A percentile compares a stretch with the other conserved stretches of the same genome.
Conservation (phyloP, 2,329 filamentous ascomycete genomes). For the Dactylellina sp. region DNA sequence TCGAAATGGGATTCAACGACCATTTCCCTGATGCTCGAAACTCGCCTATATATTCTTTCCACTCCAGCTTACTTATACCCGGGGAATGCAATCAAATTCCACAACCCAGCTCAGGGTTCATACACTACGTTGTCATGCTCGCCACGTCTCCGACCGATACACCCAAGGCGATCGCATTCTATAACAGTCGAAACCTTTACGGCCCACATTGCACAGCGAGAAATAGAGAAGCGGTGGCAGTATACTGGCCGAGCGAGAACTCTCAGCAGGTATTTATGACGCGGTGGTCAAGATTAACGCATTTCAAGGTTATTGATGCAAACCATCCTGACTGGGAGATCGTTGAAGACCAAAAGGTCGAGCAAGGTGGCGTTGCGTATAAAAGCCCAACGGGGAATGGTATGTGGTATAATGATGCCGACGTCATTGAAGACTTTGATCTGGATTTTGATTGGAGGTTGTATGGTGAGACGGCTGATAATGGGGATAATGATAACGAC, state of each 20-base stretch:
- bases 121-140: neutral
- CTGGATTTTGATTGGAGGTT: constrained; percentile 1
- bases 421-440: neutral
- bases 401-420: neutral
- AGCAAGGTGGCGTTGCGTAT: neutral
- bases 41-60: neutral
- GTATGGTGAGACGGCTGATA: no score
- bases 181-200: neutral
- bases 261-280: constrained; percentile 13
- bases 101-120: neutral
- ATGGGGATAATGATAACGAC: neutral
- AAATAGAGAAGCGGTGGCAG: neutral
- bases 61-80: neutral
- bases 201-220: neutral
- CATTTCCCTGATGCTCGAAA: neutral
- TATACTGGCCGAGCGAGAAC: neutral
- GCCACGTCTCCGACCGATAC: neutral
- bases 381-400: neutral
- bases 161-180: constrained; percentile 26
- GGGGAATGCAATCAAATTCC: constrained; percentile 10
- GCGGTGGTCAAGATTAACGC: neutral
- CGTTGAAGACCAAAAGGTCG: neutral
- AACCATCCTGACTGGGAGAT: neutral
- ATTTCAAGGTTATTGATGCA: constrained; percentile 7
- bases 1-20: constrained; percentile 28